These are phyloP conservation scores for Backusella luteola DNA, from an alignment of 192 early-diverging fungal genomes.

Conservation along the genomic window DNA sequence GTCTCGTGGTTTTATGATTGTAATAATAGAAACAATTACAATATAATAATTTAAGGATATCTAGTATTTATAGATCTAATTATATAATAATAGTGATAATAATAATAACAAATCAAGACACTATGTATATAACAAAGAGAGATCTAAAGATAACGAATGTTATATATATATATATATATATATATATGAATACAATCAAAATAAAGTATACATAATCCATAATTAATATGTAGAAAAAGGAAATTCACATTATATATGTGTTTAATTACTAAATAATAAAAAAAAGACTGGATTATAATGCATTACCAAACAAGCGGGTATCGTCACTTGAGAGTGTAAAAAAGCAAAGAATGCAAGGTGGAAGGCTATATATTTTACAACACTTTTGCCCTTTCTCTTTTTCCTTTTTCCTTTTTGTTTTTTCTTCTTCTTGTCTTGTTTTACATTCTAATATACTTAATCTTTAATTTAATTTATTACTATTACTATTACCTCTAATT, in stretches of 20 bases:
- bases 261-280: background rate
- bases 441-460: background rate
- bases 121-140: background rate
- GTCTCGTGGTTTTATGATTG: background rate
- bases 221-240: background rate
- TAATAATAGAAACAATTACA: background rate
- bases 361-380: constrained; percentile 8
- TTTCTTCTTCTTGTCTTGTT: background rate
- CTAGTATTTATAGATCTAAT: background rate
- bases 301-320: background rate
- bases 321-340: background rate
- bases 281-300: constrained; percentile 1
- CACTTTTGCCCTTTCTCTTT: background rate
- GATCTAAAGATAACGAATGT: background rate
- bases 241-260: background rate
- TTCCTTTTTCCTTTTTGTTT: background rate
- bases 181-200: background rate
- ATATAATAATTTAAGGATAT: background rate
- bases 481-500: background rate
- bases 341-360: constrained; percentile 12
- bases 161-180: background rate
- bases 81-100: no score
- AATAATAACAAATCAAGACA: no score
- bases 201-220: background rate
- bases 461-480: background rate